A percentile compares a stretch with the other conserved stretches of the same genome.
phyloP scores from a whole-genome alignment of 2,329 filamentous ascomycete genomes.

The Claviceps fusiformis region DNA sequence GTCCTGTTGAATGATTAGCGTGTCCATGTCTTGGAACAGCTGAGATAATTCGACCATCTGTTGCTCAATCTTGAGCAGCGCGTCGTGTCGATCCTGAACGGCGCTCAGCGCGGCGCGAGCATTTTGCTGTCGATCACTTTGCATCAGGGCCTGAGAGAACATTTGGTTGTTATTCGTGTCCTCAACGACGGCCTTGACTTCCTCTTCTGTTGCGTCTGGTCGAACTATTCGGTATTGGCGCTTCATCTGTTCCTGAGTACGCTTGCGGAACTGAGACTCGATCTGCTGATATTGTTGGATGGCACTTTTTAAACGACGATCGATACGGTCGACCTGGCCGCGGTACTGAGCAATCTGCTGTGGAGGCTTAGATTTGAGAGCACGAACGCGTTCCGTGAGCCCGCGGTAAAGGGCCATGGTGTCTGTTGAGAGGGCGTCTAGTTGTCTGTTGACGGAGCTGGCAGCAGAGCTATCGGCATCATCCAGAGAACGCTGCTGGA shows the following conservation, averaged over 20 bases:
- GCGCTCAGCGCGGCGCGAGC: conserved; percentile 66
- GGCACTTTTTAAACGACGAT: conserved; percentile 64
- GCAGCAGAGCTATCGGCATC: conserved; percentile 59
- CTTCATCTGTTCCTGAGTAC: conserved; percentile 69
- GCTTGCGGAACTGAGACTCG: conserved; percentile 68
- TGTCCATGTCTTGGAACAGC: conserved; percentile 82
- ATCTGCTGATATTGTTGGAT: conserved; percentile 72
- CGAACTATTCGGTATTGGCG: conserved; percentile 84
- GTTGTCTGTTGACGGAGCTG: conserved; percentile 51
- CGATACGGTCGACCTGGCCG: conserved; percentile 68
- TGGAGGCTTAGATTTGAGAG: conserved; percentile 70
- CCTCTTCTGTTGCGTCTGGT: conserved; percentile 64
- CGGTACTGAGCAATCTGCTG: conserved; percentile 59
- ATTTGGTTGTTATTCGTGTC: conserved; percentile 68
- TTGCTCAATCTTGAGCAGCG: conserved; percentile 81
- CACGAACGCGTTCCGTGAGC: conserved; percentile 65
- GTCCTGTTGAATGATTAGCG: conserved; percentile 76
- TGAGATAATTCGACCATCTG: conserved; percentile 79
- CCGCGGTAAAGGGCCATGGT: conserved; percentile 74
- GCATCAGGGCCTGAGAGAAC: conserved; percentile 77
- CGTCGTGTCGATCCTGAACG: conserved; percentile 70
- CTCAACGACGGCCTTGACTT: conserved; percentile 63
- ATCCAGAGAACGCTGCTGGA: conserved; percentile 59
- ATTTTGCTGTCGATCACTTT: conserved; percentile 68
- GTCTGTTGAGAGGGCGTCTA: conserved; percentile 61